phyloP scores from a whole-genome alignment of 2,329 filamentous ascomycete species.

The Microsporum audouinii region DNA sequence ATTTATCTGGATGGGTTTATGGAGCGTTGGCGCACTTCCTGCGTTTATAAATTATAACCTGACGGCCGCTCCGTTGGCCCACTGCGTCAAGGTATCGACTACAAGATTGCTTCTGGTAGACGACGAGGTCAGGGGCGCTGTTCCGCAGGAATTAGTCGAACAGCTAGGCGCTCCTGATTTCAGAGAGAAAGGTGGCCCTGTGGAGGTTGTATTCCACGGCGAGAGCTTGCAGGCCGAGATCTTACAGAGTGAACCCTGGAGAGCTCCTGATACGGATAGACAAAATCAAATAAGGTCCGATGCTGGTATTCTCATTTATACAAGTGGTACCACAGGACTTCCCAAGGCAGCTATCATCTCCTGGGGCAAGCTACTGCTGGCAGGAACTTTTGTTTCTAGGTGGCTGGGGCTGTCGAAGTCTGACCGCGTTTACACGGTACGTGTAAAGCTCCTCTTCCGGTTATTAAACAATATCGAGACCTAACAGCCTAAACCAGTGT shows the following conservation, averaged over 20 bases:
- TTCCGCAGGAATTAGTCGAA: constrained; percentile 31
- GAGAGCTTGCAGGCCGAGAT: constrained; percentile 47
- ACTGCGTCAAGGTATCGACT: constrained; percentile 60
- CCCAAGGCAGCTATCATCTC: constrained; percentile 68
- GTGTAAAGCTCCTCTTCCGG: constrained; percentile 15
- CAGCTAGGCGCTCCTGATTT: constrained; percentile 32
- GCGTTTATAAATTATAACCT: constrained; percentile 87
- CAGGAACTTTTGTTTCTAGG: constrained; percentile 41
- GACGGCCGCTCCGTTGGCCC: constrained; percentile 55
- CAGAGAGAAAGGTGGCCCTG: constrained; percentile 29
- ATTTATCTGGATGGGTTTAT: constrained; percentile 64
- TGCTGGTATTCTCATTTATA: constrained; percentile 69
- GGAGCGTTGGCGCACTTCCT: constrained; percentile 70
- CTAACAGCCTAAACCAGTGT: constrained; percentile 39
- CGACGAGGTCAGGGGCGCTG: constrained; percentile 47
- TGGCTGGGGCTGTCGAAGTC: constrained; percentile 49
- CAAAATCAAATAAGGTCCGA: constrained; percentile 41
- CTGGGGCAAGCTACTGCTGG: constrained; percentile 54
- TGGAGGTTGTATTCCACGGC: constrained; percentile 53
- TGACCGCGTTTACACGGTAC: constrained; percentile 66
- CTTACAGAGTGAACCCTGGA: constrained; percentile 39
- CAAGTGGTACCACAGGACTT: constrained; percentile 72
- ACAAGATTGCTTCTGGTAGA: constrained; percentile 61
- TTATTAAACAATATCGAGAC: constrained; percentile 2
- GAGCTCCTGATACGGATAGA: constrained; percentile 49